A percentile compares a stretch with the other conserved stretches of the same genome.
Conservation (phyloP, 2,329 filamentous ascomycete species). For the Claviceps sp. region DNA sequence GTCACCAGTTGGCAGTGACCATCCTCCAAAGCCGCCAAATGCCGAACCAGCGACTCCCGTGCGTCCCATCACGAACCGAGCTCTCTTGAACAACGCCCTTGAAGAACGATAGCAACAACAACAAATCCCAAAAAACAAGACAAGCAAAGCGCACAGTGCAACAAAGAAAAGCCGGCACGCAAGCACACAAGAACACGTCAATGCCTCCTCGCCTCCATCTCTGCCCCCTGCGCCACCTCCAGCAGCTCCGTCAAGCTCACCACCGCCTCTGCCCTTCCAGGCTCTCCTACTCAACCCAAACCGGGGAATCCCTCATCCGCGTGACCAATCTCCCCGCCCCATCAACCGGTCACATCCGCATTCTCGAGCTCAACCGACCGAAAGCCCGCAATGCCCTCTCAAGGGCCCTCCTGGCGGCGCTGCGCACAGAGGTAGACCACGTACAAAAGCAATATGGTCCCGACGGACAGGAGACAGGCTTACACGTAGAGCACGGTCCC, state of each 20-base stretch:
- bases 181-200: neutral
- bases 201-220: slow-evolving; percentile 21
- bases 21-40: no score
- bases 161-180: no score
- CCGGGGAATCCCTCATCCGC: slow-evolving; percentile 43
- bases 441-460: slow-evolving; percentile 51
- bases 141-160: no score
- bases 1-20: neutral
- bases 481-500: slow-evolving; percentile 24
- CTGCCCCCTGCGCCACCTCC: slow-evolving; percentile 12
- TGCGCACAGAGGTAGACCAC: slow-evolving; percentile 59
- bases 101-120: no score
- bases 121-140: no score
- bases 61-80: no score
- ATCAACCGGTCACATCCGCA: slow-evolving; percentile 68
- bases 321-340: slow-evolving; percentile 65
- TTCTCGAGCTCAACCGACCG: slow-evolving; percentile 79
- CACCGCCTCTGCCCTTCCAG: slow-evolving; percentile 10
- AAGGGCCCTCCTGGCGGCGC: slow-evolving; percentile 54
- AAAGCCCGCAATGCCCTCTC: slow-evolving; percentile 85
- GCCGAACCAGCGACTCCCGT: no score
- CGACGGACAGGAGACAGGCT: slow-evolving; percentile 35
- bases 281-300: slow-evolving; percentile 24
- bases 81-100: no score
- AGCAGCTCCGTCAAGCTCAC: slow-evolving; percentile 14